Conservation (phyloP, 805 yeast genomes). For the Sugiyamaella smithiae region DNA sequence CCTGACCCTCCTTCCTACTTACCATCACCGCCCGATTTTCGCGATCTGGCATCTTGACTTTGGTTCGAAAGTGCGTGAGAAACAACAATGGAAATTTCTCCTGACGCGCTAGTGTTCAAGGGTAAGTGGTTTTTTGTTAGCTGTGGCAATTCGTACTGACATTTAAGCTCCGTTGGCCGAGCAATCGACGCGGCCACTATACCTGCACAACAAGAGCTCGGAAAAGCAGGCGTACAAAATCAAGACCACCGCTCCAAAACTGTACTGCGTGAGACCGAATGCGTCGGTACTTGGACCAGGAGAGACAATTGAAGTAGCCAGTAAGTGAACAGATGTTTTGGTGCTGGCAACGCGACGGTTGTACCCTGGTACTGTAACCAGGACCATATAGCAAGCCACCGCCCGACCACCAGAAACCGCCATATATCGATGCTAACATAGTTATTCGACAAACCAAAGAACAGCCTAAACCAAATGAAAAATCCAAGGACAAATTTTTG, state of each 20-base stretch:
- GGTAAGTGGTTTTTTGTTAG: constrained; percentile 48
- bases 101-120: constrained; percentile 68
- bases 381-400: no score
- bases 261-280: constrained; percentile 94
- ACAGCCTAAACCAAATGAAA: constrained; percentile 69
- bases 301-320: constrained; percentile 62
- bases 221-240: constrained; percentile 83
- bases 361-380: no score
- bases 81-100: constrained; percentile 71
- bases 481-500: constrained; percentile 89
- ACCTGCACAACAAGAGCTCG: constrained; percentile 55
- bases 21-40: constrained; percentile 8
- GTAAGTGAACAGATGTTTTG: not conserved
- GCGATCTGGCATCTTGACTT: constrained; percentile 1
- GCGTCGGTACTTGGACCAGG: constrained; percentile 81
- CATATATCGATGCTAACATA: constrained; percentile 6
- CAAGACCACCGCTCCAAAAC: constrained; percentile 95
- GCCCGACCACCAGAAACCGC: no score
- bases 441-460: constrained; percentile 82
- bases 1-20: constrained; percentile 6
- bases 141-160: no score
- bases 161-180: constrained; percentile 71
- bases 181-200: constrained; percentile 62
- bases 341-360: no score
- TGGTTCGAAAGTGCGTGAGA: not conserved